Conservation (phyloP, 2,329 filamentous ascomycete genomes). For the Penicillium sp. region DNA sequence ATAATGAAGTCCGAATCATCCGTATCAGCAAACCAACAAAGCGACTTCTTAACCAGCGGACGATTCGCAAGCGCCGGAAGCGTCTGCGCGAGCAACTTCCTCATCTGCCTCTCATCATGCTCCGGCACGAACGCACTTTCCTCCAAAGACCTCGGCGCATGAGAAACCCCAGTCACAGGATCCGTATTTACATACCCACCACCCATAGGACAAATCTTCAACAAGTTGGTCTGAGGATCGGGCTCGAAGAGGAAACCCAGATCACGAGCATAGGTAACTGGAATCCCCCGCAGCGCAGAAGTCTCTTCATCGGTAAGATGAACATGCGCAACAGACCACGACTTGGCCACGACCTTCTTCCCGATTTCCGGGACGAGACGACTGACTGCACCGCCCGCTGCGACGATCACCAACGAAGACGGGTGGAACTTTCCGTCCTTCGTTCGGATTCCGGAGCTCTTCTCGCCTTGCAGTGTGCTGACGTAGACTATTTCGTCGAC, state of each 20-base stretch:
- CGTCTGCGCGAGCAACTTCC: conserved; percentile 50
- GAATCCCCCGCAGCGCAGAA: conserved; percentile 54
- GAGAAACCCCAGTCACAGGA: conserved; percentile 36
- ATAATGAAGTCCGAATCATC: conserved; percentile 59
- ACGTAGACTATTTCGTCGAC: conserved; percentile 41
- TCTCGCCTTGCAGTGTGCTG: conserved; percentile 12
- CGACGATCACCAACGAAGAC: conserved; percentile 47
- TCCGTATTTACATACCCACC: conserved; percentile 56
- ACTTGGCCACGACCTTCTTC: conserved; percentile 52
- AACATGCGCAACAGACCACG: conserved; percentile 60
- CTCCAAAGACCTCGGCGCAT: conserved; percentile 39
- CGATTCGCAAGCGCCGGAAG: conserved; percentile 54
- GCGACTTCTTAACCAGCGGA: conserved; percentile 53
- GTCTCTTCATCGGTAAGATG: conserved; percentile 56
- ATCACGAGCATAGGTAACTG: conserved; percentile 60
- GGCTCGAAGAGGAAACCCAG: conserved; percentile 66
- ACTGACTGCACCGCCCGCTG: conserved; percentile 51
- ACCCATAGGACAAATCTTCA: conserved; percentile 61
- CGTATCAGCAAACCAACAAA: conserved; percentile 66
- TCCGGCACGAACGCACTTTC: conserved; percentile 50
- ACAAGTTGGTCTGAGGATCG: conserved; percentile 54
- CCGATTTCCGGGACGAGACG: conserved; percentile 51
- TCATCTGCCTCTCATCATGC: conserved; percentile 53
- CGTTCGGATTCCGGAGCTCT: conserved; percentile 37
- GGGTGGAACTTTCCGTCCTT: conserved; percentile 37